These are phyloP conservation scores for Fennellomyces sp. DNA, from an alignment of 371 early-diverging fungal genomes.

Conservation along the genomic window DNA sequence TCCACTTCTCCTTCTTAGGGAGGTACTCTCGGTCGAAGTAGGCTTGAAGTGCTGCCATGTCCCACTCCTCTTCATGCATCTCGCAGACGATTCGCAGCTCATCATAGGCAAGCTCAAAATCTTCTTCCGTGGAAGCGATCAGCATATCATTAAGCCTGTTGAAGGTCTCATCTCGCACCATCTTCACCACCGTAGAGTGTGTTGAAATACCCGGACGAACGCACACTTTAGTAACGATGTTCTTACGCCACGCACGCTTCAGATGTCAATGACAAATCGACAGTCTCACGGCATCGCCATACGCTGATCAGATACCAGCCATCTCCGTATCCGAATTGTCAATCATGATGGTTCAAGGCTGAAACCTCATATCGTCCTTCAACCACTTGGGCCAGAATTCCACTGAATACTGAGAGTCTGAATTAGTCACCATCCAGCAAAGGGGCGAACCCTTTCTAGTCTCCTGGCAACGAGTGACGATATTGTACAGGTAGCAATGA, in stretches of 20 bases:
- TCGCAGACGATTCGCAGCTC: not conserved
- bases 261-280: conserved; percentile 14
- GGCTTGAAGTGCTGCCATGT: not conserved
- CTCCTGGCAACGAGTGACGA: not conserved
- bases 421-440: conserved; percentile 15
- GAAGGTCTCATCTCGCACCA: not conserved
- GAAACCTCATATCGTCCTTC: not conserved
- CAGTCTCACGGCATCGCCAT: not conserved
- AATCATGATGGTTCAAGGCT: conserved; percentile 5
- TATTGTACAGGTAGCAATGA: not conserved
- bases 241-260: conserved; percentile 7
- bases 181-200: not conserved
- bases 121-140: not conserved
- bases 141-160: conserved; percentile 2
- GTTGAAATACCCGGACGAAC: not conserved
- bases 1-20: conserved; percentile 7
- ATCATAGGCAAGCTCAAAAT: conserved; percentile 6
- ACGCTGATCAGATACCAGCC: conserved; percentile 1
- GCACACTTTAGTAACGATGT: not conserved
- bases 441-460: conserved; percentile 13
- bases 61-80: not conserved
- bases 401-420: not conserved
- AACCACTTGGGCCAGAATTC: conserved; percentile 11
- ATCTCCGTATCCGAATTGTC: conserved; percentile 15
- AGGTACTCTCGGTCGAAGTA: conserved; percentile 8